phyloP scores from a whole-genome alignment of 768 basidiomycete species.

The Myochromella boudieri region DNA sequence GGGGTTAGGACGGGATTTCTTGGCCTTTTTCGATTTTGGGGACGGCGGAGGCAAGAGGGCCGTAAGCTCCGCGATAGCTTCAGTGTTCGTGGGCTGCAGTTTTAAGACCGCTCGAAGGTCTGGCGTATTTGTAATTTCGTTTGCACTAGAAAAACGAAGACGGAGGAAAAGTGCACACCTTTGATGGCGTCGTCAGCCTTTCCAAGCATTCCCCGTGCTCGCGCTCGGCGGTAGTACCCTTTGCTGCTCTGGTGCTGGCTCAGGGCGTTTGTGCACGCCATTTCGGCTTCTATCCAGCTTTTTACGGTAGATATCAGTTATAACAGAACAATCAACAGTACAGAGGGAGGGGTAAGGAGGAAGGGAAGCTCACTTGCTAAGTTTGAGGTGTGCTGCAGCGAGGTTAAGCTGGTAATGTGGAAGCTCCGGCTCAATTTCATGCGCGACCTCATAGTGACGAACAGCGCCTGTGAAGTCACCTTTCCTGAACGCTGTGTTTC shows the following conservation, averaged over 20 bases:
- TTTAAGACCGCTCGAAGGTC: conserved; percentile 62
- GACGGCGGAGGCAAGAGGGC: conserved; percentile 32
- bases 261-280: conserved; percentile 66
- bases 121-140: conserved; percentile 20
- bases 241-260: conserved; percentile 67
- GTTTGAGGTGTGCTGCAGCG: conserved; percentile 71
- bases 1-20: background rate
- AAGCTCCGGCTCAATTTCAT: conserved; percentile 67
- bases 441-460: conserved; percentile 56
- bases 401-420: conserved; percentile 78
- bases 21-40: background rate
- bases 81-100: conserved; percentile 62
- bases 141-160: background rate
- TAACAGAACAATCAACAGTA: background rate
- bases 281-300: conserved; percentile 74
- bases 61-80: conserved; percentile 58
- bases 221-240: conserved; percentile 68
- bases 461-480: conserved; percentile 59
- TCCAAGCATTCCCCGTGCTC: conserved; percentile 62
- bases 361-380: conserved; percentile 53
- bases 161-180: conserved; percentile 36
- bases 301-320: conserved; percentile 7
- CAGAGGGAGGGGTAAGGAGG: background rate
- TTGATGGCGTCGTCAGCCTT: conserved; percentile 56
- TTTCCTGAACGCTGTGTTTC: conserved; percentile 66